Evolutionary conservation across 225 moss, liverwort and hornwort genomes (phyloP).

Genomic region (Straminergon stramineum): DNA sequence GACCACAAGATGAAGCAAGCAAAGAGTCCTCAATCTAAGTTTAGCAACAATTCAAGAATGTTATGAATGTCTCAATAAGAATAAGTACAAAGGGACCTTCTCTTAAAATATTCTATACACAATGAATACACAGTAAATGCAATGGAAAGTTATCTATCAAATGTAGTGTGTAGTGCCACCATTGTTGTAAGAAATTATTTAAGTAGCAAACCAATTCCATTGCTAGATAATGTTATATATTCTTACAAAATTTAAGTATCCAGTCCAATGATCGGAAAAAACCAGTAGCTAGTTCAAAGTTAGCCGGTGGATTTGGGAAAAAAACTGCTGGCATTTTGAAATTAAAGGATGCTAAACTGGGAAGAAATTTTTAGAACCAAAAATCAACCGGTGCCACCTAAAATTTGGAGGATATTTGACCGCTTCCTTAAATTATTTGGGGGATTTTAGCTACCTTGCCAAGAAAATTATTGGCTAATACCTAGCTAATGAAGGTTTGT

Average conservation of each 20-base stretch:
- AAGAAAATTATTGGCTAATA: too few relatives aligned
- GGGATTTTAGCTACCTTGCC: too few relatives aligned
- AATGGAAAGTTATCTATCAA: background rate
- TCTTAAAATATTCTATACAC: background rate
- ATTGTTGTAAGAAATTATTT: background rate
- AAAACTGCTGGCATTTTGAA: too few relatives aligned
- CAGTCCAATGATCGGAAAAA: too few relatives aligned
- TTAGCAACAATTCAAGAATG: background rate
- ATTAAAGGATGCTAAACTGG: too few relatives aligned
- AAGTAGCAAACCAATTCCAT: background rate
- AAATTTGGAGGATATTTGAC: too few relatives aligned
- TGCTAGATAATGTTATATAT: background rate
- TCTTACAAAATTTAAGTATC: background rate
- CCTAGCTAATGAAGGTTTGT: too few relatives aligned
- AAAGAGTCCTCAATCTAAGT: background rate
- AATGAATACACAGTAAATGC: background rate
- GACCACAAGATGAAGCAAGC: fast-evolving
- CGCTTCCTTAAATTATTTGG: too few relatives aligned
- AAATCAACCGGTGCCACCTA: too few relatives aligned
- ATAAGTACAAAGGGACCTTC: background rate
- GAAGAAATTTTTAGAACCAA: too few relatives aligned
- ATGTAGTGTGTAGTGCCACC: background rate
- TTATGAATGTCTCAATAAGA: background rate
- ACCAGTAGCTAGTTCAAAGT: too few relatives aligned
- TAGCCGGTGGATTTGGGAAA: too few relatives aligned